A percentile compares a stretch with the other conserved stretches of the same genome.
These are phyloP conservation scores for Beauveria sp. DNA, from an alignment of 2,329 filamentous ascomycete species.

Conservation along the genomic window DNA sequence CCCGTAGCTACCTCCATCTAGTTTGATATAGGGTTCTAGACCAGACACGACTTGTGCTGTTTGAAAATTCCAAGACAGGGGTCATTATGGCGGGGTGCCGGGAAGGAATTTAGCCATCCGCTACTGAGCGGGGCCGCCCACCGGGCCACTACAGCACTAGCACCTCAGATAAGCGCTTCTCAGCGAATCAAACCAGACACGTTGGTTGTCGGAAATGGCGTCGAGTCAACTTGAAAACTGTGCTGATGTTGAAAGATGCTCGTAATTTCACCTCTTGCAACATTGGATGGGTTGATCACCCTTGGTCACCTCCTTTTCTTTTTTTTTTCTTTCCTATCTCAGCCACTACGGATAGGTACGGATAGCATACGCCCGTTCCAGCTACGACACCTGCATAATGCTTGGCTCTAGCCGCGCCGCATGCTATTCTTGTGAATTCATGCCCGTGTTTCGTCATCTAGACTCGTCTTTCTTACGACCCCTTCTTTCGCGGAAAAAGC, in stretches of 20 bases:
- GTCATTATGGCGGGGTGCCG: not conserved
- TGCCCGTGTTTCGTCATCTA: not conserved
- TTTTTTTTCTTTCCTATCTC: no score
- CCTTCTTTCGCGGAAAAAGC: no score
- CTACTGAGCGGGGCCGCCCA: not conserved
- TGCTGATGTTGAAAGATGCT: not conserved
- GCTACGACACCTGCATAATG: not conserved
- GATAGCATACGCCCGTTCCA: not conserved
- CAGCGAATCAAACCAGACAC: constrained; percentile 6
- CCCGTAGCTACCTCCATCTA: no score
- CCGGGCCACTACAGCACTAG: not conserved
- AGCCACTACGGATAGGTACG: not conserved
- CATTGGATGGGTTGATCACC: not conserved
- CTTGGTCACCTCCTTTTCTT: not conserved
- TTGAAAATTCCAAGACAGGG: not conserved
- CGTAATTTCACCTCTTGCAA: not conserved
- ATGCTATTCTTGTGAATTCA: not conserved
- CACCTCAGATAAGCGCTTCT: not conserved
- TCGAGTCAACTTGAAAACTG: not conserved
- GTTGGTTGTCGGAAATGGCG: not conserved
- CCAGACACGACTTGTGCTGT: no score
- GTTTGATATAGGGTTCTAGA: no score
- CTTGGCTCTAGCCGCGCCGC: not conserved
- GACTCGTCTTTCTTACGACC: no score
- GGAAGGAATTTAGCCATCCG: not conserved